phyloP scores from a whole-genome alignment of 2,329 filamentous ascomycete genomes.

The Escovopsis sp. region DNA sequence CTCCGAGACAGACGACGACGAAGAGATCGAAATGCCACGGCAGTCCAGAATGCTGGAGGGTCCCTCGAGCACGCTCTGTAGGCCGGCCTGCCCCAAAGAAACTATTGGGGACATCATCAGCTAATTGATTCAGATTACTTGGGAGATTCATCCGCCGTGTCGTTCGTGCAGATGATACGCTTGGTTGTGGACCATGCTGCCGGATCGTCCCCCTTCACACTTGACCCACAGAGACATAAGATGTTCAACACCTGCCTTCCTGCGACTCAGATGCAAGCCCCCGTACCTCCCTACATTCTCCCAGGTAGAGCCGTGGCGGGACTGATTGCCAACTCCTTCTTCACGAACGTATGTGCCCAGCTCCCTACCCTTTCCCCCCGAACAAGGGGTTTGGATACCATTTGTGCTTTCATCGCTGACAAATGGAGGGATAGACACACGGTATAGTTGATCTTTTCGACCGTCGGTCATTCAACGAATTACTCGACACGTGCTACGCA shows the following conservation, averaged over 20 bases:
- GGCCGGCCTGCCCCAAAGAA: conserved; percentile 14
- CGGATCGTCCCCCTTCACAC: conserved; percentile 42
- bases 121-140: conserved; percentile 33
- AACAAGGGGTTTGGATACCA: neutral
- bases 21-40: conserved; percentile 40
- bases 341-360: conserved; percentile 45
- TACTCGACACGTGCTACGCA: conserved; percentile 37
- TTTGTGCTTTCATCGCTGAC: neutral
- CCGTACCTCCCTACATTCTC: conserved; percentile 15
- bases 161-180: conserved; percentile 45
- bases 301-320: conserved; percentile 40
- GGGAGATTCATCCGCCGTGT: conserved; percentile 47
- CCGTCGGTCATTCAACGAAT: conserved; percentile 30
- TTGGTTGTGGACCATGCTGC: conserved; percentile 41
- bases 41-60: conserved; percentile 46
- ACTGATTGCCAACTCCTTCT: conserved; percentile 34
- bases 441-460: conserved; percentile 48
- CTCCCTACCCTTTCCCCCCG: neutral
- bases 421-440: conserved; percentile 29
- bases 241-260: conserved; percentile 31
- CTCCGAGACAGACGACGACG: conserved; percentile 34
- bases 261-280: conserved; percentile 26
- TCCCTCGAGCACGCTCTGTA: conserved; percentile 39
- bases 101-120: too few species aligned
- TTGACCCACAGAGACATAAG: conserved; percentile 40